Base-by-base conservation (phyloP, 495 filamentous ascomycete species). In the Amphirosellinia nigrospora region DNA sequence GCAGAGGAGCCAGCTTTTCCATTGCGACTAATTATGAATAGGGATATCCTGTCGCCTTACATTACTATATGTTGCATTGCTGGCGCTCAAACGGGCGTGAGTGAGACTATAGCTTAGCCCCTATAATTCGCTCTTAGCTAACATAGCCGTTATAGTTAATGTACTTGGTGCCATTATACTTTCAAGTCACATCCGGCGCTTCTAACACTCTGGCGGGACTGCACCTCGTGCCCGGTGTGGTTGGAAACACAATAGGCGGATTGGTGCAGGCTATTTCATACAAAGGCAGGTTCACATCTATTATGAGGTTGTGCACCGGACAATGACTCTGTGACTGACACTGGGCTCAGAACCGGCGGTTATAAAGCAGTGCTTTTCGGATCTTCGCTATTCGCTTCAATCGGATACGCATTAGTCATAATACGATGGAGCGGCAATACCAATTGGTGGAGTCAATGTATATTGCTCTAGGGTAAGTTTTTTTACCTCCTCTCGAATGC, bases 101-200 rank as follows among this genome's bases (percentile, higher is more conserved):
- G 32, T 67, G 8, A 71, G 55, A 68, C 10, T 23, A 30, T 23
- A 13, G 5, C 13, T 9, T 2, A 32, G 0, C 3, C 48, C 59
- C 8, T 23, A 19, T 56, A 16, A 10, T 32, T 43, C 11, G 16
- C 16, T 8, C 43, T 23, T 52, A 21, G 50, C 64, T 73, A 6
- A 74, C 69, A 23, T 50, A n/a, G n/a, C 26, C 1, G 48, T 62
- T 41, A 13, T 56, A 84, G 83, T 73, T 88, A 66, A 87, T 88
- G 84, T 85, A 84, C 52, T 79, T 81, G n/a, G 85, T 92, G 0
- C 91, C 91, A 0, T 78, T 93, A 0, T 93, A 92, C 75, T 92
- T 92, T 72, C 88, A 91, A 70, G 84, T 91, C n/a, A 90, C 89
- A 0, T 71, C 80, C 4, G 74, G 81, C 0, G 83, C 83, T 6